Base-by-base conservation (phyloP, 345 rosid species). In the Salix suchowensis region DNA sequence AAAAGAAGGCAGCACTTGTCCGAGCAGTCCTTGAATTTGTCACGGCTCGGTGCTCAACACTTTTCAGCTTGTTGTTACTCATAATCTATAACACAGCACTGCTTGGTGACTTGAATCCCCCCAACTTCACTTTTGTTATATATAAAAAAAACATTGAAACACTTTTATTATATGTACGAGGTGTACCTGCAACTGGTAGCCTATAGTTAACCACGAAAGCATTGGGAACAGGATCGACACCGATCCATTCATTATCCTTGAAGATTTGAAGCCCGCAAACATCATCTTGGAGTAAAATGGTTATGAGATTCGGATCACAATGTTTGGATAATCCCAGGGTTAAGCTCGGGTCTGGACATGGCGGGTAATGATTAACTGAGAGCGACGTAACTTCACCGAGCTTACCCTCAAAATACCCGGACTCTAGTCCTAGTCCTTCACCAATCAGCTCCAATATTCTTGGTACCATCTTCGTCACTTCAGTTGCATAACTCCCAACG, bases 161-260 rank as follows among this genome's bases (percentile, higher is more conserved):
- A 40, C 44, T 0, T 40, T 10, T 2, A 40, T 40, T 40, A 40
- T 40, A 40, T 10, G 12, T 40, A 40, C 44, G 13, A 55, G 23
- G 13, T 58, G 4, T 58, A 58, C 62, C 62, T 55, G 78, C 42
- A 79, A 67, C 39, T 74, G 72, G 61, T 77, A 62, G 34, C 85
- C 85, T 12, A 84, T n/a, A 58, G 73, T 79, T 82, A 30, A 85
- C 68, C 26, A 82, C 79, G 55, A 84, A 72, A 36, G 88, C 85
- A n/a, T 70, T 12, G 32, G 82, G 82, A 48, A 72, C 32, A 75
- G 87, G 81, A 28, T 79, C 70, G 37, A 80, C 82, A 34, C 64
- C 77, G 28, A 77, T 66, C 85, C 85, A 85, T 60, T 71, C 48
- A 5, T 39, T 80, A 58, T 76, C 79, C 69, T 76, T 83, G 58